These are phyloP conservation scores for Cladophialophora chaetospira DNA, from an alignment of 2,329 filamentous ascomycete species.

Conservation along the genomic window DNA sequence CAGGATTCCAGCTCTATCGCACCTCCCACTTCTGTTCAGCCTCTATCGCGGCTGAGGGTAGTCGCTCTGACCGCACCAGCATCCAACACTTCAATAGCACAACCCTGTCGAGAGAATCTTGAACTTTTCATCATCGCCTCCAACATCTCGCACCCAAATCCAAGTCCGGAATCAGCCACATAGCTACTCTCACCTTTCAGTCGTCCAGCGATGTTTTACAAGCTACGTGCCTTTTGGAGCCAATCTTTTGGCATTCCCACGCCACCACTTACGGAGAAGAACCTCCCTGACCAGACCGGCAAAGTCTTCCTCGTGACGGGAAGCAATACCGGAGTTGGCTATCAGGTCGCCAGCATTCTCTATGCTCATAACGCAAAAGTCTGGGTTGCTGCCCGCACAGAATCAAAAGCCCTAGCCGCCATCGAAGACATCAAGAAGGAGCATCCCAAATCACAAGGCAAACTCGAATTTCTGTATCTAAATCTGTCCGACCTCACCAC, in stretches of 20 bases:
- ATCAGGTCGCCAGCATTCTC: conserved; percentile 44
- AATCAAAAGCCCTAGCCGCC: conserved; percentile 42
- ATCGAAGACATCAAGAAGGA: conserved; percentile 44
- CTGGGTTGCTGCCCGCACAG: conserved; percentile 47
- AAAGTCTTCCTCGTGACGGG: conserved; percentile 43
- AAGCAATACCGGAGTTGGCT: conserved; percentile 43
- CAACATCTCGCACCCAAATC: too few species aligned
- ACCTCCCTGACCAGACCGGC: conserved; percentile 29
- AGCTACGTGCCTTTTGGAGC: conserved; percentile 14
- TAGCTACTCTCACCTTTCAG: too few species aligned
- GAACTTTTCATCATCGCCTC: too few species aligned
- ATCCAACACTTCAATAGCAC: too few species aligned
- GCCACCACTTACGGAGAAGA: conserved; percentile 26
- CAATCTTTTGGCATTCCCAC: conserved; percentile 20
- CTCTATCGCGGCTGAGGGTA: too few species aligned
- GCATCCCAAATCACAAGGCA: conserved; percentile 36
- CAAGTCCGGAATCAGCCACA: too few species aligned
- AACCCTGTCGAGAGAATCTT: too few species aligned
- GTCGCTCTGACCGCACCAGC: too few species aligned
- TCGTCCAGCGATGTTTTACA: conserved; percentile 14
- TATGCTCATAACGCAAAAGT: conserved; percentile 48
- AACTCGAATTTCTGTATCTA: conserved; percentile 42
- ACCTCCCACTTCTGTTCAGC: too few species aligned
- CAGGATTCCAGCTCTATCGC: too few species aligned
- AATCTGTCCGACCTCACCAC: conserved; percentile 34